Evolutionary conservation across 2,329 filamentous ascomycete genomes (phyloP).

Genomic region (Aspergillus neotritici): DNA sequence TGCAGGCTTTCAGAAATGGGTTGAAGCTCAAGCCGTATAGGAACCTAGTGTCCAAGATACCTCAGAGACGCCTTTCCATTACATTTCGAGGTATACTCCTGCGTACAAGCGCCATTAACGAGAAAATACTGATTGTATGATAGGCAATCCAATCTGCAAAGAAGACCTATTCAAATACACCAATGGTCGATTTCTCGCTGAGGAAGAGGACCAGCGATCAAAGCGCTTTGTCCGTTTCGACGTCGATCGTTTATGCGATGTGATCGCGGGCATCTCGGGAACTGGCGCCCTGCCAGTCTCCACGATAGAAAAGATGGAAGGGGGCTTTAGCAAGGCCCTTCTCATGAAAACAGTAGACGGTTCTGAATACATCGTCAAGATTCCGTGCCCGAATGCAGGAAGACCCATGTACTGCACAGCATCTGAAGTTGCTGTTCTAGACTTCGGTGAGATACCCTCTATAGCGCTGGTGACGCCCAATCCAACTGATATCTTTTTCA

Average conservation of each 20-base stretch:
- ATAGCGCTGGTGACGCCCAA: conserved; percentile 1
- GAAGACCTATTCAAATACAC: conserved; percentile 20
- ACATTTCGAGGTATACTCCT: too few relatives aligned
- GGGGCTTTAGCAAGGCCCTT: conserved; percentile 23
- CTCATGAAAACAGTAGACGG: conserved; percentile 20
- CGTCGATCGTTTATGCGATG: conserved; percentile 23
- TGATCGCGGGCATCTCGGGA: conserved; percentile 13
- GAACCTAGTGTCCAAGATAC: too few relatives aligned
- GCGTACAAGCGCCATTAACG: too few relatives aligned
- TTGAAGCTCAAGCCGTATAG: too few relatives aligned
- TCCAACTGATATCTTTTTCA: conserved; percentile 8
- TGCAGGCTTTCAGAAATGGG: too few relatives aligned
- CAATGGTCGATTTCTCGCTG: conserved; percentile 25
- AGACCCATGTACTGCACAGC: conserved; percentile 18
- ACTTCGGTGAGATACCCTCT: conserved; percentile 16
- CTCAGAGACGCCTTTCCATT: too few relatives aligned
- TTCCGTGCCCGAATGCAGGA: conserved; percentile 16
- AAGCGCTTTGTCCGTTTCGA: conserved; percentile 26
- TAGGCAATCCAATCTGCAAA: too few relatives aligned
- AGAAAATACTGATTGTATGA: too few relatives aligned
- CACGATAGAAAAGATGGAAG: conserved; percentile 28
- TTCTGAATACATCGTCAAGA: conserved; percentile 18
- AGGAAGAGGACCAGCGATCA: conserved; percentile 19
- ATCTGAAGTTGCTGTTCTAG: conserved; percentile 19
- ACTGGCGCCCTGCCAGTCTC: conserved; percentile 15